Evolutionary conservation across 208 protist species (phyloP).

Genomic region (Porcisia hertigi): DNA sequence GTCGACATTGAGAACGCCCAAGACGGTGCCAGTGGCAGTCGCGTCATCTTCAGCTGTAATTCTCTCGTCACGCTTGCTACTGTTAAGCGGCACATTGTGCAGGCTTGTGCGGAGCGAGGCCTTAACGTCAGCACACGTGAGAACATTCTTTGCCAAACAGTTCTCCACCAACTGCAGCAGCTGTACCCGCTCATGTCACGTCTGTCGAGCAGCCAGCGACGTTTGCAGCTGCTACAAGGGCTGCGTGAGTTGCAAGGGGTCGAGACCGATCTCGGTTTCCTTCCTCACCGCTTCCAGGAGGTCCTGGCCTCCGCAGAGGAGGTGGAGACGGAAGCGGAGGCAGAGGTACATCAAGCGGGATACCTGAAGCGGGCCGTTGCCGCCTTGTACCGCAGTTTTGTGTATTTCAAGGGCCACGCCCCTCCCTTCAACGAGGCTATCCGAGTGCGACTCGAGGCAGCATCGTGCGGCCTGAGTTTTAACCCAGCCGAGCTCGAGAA

Average conservation of each 20-base stretch:
- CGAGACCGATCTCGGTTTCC: slow-evolving; percentile 44
- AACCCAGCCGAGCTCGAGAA: slow-evolving; percentile 24
- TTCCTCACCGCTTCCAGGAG: slow-evolving; percentile 45
- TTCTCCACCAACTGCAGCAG: slow-evolving; percentile 36
- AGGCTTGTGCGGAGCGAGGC: slow-evolving; percentile 29
- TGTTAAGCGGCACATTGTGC: slow-evolving; percentile 35
- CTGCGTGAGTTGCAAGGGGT: slow-evolving; percentile 66
- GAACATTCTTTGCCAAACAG: slow-evolving; percentile 46
- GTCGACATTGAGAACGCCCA: slow-evolving; percentile 36
- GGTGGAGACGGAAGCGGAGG: slow-evolving; percentile 38
- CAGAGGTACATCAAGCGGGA: slow-evolving; percentile 34
- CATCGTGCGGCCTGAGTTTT: slow-evolving; percentile 29
- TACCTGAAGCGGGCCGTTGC: slow-evolving; percentile 58
- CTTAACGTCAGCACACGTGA: slow-evolving; percentile 38
- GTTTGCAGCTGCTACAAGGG: slow-evolving; percentile 53
- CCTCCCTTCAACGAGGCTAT: slow-evolving; percentile 42
- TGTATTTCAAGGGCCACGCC: slow-evolving; percentile 47
- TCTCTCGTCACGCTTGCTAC: slow-evolving; percentile 54
- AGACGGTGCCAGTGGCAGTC: slow-evolving; percentile 20
- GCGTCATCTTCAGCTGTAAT: slow-evolving; percentile 46
- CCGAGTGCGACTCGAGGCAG: slow-evolving; percentile 42
- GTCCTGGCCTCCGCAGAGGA: slow-evolving; percentile 51
- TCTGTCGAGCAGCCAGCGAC: slow-evolving; percentile 34
- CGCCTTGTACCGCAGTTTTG: slow-evolving; percentile 51
- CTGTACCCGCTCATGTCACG: slow-evolving; percentile 51